Evolutionary conservation across 495 filamentous ascomycete species (phyloP).

Genomic region (Penicillium pancosmium): DNA sequence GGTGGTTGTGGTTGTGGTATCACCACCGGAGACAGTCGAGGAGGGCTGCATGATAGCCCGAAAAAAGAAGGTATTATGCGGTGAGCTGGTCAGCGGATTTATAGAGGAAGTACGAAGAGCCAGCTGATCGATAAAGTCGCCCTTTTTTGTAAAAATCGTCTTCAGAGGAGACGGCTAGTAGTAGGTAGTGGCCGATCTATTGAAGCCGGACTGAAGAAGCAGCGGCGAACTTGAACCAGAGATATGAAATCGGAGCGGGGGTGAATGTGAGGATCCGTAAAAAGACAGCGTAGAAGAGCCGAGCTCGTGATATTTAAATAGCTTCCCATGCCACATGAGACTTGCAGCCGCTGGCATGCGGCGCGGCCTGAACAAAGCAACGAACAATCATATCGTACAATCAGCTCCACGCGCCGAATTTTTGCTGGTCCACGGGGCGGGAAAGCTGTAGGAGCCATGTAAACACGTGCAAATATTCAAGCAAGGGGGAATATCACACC

Average conservation of each 20-base stretch:
- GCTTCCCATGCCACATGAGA: background rate
- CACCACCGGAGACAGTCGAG: background rate
- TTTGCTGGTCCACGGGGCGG: background rate
- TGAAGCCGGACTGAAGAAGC: background rate
- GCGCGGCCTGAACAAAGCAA: slow-evolving; percentile 2
- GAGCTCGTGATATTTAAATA: slow-evolving; percentile 3
- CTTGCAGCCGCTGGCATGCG: background rate
- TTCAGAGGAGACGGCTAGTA: background rate
- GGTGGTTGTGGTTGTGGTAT: background rate
- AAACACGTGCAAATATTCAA: too few relatives aligned
- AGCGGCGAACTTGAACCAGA: background rate
- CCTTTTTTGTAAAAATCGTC: background rate
- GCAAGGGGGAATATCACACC: too few relatives aligned
- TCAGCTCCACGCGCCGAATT: background rate
- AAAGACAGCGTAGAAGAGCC: background rate
- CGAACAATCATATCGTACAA: slow-evolving; percentile 18
- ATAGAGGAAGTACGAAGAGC: background rate
- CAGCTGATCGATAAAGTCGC: background rate
- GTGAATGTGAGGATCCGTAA: background rate
- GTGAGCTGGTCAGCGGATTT: too few relatives aligned
- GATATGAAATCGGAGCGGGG: background rate
- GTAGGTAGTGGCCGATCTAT: background rate
- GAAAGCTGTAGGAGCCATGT: too few relatives aligned
- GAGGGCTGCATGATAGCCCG: background rate
- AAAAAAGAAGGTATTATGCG: background rate